Percentiles rank a stretch among this genome's conserved stretches.
phyloP scores from a whole-genome alignment of 1,284 basidiomycete genomes.

The Cystobasidium slooffiae region DNA sequence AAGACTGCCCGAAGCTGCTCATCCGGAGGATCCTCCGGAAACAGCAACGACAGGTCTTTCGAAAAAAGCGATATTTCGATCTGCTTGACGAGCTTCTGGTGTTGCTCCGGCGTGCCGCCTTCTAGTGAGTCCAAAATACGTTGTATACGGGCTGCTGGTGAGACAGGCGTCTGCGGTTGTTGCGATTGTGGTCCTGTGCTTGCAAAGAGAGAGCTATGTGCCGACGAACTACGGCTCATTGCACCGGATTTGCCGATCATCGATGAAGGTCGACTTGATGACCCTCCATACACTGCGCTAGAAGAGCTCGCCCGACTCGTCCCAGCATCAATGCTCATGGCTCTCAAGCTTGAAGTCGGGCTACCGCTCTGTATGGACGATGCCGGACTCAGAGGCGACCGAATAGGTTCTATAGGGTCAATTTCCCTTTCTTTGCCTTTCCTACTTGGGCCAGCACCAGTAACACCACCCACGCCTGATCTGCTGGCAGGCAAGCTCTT shows the following conservation, averaged over 20 bases:
- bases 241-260: conserved; percentile 9
- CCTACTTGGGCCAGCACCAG: conserved; percentile 24
- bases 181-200: not conserved
- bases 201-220: conserved; percentile 10
- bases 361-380: not conserved
- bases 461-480: conserved; percentile 15
- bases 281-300: not conserved
- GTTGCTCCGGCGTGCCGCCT: conserved; percentile 10
- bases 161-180: not conserved
- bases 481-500: conserved; percentile 6
- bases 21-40: conserved; percentile 39
- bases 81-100: conserved; percentile 22
- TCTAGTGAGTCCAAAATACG: conserved; percentile 25
- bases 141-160: conserved; percentile 21
- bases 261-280: conserved; percentile 21
- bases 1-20: conserved; percentile 35
- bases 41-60: conserved; percentile 33
- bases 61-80: conserved; percentile 37
- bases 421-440: conserved; percentile 42
- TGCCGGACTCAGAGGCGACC: not conserved
- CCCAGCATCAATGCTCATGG: conserved; percentile 11
- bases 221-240: conserved; percentile 23
- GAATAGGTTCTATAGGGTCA: conserved; percentile 21
- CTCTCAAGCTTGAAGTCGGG: conserved; percentile 10
- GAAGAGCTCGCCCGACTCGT: conserved; percentile 12